phyloP scores from a whole-genome alignment of 176 grass and related monocot species.

The Hordeum marinum region DNA sequence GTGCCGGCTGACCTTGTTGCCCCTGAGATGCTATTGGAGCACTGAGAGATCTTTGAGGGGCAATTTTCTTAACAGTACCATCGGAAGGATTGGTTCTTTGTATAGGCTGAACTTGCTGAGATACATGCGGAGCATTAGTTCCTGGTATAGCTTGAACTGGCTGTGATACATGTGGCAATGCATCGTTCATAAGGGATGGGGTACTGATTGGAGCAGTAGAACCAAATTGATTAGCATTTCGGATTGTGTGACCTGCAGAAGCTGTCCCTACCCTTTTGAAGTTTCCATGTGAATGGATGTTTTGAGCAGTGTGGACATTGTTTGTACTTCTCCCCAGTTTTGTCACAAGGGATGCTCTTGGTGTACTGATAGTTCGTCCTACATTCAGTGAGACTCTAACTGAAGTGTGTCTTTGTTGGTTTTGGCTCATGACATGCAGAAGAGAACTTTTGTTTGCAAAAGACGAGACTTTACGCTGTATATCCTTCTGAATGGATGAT shows the following conservation, averaged over 20 bases:
- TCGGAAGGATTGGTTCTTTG: not conserved
- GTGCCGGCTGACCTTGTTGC: conserved; percentile 26
- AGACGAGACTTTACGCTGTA: conserved; percentile 21
- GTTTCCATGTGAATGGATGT: conserved; percentile 29
- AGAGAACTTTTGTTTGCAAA: not conserved
- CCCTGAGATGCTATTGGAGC: conserved; percentile 27
- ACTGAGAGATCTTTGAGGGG: conserved; percentile 50
- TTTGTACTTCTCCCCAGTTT: conserved; percentile 12
- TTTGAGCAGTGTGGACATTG: conserved; percentile 18
- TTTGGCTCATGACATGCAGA: conserved; percentile 26
- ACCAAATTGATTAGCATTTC: conserved; percentile 27
- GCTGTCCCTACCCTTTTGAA: conserved; percentile 46
- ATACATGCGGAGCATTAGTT: conserved; percentile 2
- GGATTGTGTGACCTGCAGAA: conserved; percentile 12
- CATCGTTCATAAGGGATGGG: conserved; percentile 21
- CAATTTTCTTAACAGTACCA: conserved; percentile 24
- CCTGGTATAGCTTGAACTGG: conserved; percentile 21
- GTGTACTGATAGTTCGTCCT: conserved; percentile 8
- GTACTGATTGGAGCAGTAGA: conserved; percentile 21
- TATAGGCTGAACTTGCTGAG: conserved; percentile 27
- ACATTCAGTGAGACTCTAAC: conserved; percentile 36
- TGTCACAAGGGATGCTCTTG: conserved; percentile 19
- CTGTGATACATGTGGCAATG: conserved; percentile 23
- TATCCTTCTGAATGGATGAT: conserved; percentile 16
- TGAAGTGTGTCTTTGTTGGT: conserved; percentile 29